phyloP scores from a whole-genome alignment of 176 grass and related monocot species.

The Aegilops sharonensis region DNA sequence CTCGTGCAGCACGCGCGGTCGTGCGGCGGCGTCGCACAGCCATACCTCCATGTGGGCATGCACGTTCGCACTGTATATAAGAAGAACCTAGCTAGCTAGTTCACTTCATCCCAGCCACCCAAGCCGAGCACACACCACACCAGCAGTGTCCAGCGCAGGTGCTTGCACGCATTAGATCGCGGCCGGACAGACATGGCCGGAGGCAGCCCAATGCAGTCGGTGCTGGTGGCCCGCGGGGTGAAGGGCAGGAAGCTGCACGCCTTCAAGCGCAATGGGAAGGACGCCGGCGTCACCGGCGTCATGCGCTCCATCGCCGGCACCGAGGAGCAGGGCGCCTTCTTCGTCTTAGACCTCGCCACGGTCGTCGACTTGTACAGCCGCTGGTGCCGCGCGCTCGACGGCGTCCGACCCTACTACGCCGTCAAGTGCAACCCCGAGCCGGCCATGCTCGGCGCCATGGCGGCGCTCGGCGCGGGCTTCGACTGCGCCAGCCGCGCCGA shows the following conservation, averaged over 20 bases:
- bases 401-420: slow-evolving; percentile 12
- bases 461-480: background rate
- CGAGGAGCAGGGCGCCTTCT: background rate
- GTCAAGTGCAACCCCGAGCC: slow-evolving; percentile 28
- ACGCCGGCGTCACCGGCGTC: background rate
- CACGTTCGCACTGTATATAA: too few relatives aligned
- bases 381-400: background rate
- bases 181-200: background rate
- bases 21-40: too few relatives aligned
- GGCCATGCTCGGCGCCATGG: slow-evolving; percentile 5
- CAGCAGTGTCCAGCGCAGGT: too few relatives aligned
- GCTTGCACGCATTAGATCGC: too few relatives aligned
- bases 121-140: too few relatives aligned
- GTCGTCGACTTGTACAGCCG: background rate
- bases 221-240: slow-evolving; percentile 23
- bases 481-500: slow-evolving; percentile 28
- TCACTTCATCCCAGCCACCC: too few relatives aligned
- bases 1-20: too few relatives aligned
- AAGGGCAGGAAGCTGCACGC: slow-evolving; percentile 24
- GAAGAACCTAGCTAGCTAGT: too few relatives aligned
- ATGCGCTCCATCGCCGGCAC: background rate
- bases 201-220: slow-evolving; percentile 3
- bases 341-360: background rate
- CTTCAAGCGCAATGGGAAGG: background rate
- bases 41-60: too few relatives aligned